Evolutionary conservation across 2,329 filamentous ascomycete species (phyloP).

Genomic region (Colletotrichum paranaense): DNA sequence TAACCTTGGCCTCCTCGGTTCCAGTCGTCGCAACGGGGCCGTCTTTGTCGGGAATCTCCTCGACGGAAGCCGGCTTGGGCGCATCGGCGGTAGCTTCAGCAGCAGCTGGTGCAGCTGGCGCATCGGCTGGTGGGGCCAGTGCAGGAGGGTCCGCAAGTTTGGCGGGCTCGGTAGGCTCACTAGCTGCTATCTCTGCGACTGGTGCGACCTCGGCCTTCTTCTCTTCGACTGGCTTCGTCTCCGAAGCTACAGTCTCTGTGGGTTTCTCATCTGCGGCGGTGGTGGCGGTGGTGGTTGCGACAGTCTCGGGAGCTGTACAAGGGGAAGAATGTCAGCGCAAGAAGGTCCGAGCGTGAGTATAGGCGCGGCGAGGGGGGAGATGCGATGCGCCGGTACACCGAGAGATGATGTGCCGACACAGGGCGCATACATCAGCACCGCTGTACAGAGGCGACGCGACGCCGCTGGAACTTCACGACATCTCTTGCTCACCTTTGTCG

Average conservation of each 20-base stretch:
- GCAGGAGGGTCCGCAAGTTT: constrained; percentile 39
- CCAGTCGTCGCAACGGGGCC: constrained; percentile 40
- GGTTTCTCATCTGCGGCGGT: constrained; percentile 6
- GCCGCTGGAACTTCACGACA: constrained; percentile 1
- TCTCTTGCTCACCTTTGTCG: constrained; percentile 43
- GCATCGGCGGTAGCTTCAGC: constrained; percentile 49
- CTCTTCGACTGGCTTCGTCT: constrained; percentile 18
- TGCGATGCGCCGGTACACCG: neutral
- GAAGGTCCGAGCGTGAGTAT: neutral
- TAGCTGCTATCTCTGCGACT: constrained; percentile 6
- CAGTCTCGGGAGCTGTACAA: constrained; percentile 11
- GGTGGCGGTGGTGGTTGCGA: neutral
- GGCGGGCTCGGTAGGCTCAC: constrained; percentile 35
- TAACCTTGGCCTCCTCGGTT: constrained; percentile 38
- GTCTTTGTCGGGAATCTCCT: constrained; percentile 30
- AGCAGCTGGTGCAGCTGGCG: constrained; percentile 22
- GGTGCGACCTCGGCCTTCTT: constrained; percentile 21
- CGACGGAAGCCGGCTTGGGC: constrained; percentile 40
- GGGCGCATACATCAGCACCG: neutral
- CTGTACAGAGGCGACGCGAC: constrained; percentile 11
- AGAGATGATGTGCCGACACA: neutral
- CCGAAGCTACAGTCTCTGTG: constrained; percentile 6
- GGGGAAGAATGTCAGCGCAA: constrained; percentile 22
- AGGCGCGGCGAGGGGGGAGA: neutral
- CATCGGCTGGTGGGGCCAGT: constrained; percentile 34